phyloP scores from a whole-genome alignment of 2,329 filamentous ascomycete genomes.

The Trichothecium roseum region DNA sequence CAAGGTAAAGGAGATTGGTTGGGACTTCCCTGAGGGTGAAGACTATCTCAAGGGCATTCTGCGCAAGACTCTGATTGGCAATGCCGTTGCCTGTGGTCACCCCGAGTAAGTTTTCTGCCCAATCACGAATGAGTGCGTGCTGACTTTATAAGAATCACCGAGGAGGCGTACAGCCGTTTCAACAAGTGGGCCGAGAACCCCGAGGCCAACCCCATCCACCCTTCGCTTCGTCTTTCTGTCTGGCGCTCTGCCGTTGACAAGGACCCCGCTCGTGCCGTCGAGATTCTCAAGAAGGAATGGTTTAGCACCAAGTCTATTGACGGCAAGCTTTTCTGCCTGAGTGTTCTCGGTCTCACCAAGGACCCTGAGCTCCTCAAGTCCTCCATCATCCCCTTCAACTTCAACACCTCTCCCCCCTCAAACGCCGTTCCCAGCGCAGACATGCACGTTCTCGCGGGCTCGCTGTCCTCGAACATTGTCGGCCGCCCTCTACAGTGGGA shows the following conservation, averaged over 20 bases:
- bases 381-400: slow-evolving; percentile 68
- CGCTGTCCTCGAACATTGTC: slow-evolving; percentile 62
- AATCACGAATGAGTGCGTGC: neutral
- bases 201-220: slow-evolving; percentile 61
- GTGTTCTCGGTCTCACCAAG: slow-evolving; percentile 64
- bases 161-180: slow-evolving; percentile 72
- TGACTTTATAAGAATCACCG: slow-evolving; percentile 36
- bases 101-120: slow-evolving; percentile 44
- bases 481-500: slow-evolving; percentile 72
- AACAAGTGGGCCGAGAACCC: slow-evolving; percentile 63
- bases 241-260: slow-evolving; percentile 67
- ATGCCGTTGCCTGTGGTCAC: slow-evolving; percentile 69
- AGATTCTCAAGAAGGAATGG: slow-evolving; percentile 78
- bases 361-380: slow-evolving; percentile 54
- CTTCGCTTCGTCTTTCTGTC: slow-evolving; percentile 69
- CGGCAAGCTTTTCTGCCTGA: slow-evolving; percentile 77
- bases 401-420: slow-evolving; percentile 47
- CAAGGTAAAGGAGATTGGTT: slow-evolving; percentile 71
- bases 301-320: slow-evolving; percentile 74
- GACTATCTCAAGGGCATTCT: slow-evolving; percentile 75
- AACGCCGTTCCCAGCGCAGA: slow-evolving; percentile 74
- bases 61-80: slow-evolving; percentile 68
- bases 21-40: slow-evolving; percentile 70
- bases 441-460: slow-evolving; percentile 69
- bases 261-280: slow-evolving; percentile 58